A percentile compares a stretch with the other conserved stretches of the same genome.
These are phyloP conservation scores for Hirsutella minnesotensis DNA, from an alignment of 2,329 filamentous ascomycete species.

Conservation along the genomic window DNA sequence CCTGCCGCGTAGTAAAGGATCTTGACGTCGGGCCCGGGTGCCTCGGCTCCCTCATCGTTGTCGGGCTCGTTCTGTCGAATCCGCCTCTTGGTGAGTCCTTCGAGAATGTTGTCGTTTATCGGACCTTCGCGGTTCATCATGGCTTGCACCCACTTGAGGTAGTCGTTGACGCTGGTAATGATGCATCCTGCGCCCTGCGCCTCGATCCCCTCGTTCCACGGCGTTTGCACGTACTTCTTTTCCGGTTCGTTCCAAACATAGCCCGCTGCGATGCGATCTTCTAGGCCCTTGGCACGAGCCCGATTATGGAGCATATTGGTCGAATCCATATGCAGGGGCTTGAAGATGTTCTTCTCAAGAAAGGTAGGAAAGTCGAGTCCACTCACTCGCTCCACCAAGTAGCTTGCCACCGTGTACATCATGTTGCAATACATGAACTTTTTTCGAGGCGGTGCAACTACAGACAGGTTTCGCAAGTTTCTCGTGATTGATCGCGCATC, in stretches of 20 bases:
- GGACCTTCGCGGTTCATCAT: conserved; percentile 12
- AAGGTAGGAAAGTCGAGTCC: conserved; percentile 10
- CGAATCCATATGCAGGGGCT: conserved; percentile 4
- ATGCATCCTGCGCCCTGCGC: conserved; percentile 18
- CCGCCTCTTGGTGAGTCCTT: conserved; percentile 10
- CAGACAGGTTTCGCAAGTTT: conserved; percentile 15
- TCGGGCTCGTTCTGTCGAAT: conserved; percentile 5
- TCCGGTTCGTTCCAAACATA: conserved; percentile 9
- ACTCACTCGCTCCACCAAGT: conserved; percentile 12
- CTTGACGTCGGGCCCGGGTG: neutral
- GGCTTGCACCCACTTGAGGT: conserved; percentile 16
- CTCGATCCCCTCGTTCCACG: conserved; percentile 10
- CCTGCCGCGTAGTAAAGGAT: conserved; percentile 11
- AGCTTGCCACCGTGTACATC: conserved; percentile 15
- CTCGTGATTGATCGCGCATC: conserved; percentile 12
- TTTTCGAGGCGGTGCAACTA: conserved; percentile 10
- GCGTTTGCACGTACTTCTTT: conserved; percentile 1
- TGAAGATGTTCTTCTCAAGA: conserved; percentile 6
- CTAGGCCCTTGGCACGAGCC: conserved; percentile 9
- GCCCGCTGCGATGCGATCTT: conserved; percentile 9
- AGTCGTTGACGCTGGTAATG: conserved; percentile 15
- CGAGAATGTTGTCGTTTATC: conserved; percentile 12
- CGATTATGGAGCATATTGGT: conserved; percentile 12
- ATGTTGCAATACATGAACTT: conserved; percentile 15
- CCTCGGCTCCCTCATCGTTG: neutral